Evolutionary conservation across 768 basidiomycete genomes (phyloP).

Genomic region (Dentipellis fragilis): DNA sequence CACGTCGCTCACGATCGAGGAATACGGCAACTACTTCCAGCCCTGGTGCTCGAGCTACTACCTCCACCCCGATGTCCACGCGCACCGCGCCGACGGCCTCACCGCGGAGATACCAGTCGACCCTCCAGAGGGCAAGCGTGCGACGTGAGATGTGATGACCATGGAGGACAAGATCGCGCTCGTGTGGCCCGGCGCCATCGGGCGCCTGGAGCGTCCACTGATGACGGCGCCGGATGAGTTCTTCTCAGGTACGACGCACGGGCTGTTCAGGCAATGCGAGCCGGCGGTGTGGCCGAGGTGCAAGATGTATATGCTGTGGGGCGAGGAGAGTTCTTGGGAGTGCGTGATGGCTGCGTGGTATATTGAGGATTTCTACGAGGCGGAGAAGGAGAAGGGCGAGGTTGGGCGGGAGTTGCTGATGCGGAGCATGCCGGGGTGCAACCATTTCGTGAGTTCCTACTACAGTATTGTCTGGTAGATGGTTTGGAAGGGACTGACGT

Average conservation of each 20-base stretch:
- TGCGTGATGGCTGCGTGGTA: neutral
- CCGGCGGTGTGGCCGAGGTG: neutral
- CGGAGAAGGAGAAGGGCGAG: neutral
- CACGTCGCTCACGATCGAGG: neutral
- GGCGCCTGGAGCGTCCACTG: neutral
- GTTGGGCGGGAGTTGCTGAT: neutral
- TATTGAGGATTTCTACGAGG: neutral
- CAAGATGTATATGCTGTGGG: neutral
- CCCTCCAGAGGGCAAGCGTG: neutral
- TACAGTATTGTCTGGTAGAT: neutral
- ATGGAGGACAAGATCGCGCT: neutral
- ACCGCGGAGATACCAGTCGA: neutral
- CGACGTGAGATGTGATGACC: neutral
- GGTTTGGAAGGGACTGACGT: neutral
- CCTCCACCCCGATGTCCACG: neutral
- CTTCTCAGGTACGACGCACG: neutral
- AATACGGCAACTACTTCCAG: neutral
- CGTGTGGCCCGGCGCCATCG: neutral
- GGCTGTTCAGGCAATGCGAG: neutral
- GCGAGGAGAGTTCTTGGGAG: neutral
- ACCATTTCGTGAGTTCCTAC: neutral
- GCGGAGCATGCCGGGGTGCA: neutral
- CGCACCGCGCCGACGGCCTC: neutral
- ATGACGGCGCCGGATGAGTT: neutral
- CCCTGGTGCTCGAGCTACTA: neutral